Evolutionary conservation across 345 rosid species (phyloP), one percentile per base, ranked within the genome.

Genomic region (Lumnitzera racemosa): DNA sequence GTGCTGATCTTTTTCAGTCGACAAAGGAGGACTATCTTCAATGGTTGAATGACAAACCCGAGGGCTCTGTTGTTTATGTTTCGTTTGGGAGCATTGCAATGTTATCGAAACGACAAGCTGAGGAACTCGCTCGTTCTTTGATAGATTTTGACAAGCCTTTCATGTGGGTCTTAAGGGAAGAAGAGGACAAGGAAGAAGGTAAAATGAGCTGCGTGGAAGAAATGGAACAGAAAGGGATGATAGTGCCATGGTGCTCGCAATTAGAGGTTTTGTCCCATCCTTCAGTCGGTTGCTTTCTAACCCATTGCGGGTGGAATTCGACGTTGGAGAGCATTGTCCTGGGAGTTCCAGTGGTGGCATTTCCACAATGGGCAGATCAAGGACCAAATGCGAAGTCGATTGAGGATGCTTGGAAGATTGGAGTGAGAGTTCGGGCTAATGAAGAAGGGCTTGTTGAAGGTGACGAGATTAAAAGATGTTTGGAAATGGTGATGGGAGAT

Each of bases 241-340:
- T 86, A 43, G 78, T 86, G 46, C 63, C 81, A 0, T 89, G 96
- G 96, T 89, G 96, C 25, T 70, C 74, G 10, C 95, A 89, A 72
- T 70, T 78, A 52, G 76, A 76, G 62, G 89, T 86, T n/a, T 60
- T 89, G 56, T 81, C 81, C 2, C 84, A 84, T 24, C 69, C 62
- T 0, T 69, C 91, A 8, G 36, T 82, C 0, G 89, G 91, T 1
- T 89, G 91, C 62, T 89, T 81, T 27, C 55, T 89, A 56, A 72
- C 80, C 1, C 90, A 89, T 66, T 83, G 92, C n/a, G 92, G 92
- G 13, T 88, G 96, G 92, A 89, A 79, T 74, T 82, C 96, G 6
- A 82, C 86, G 0, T 0, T 82, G n/a, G 94, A 89, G 75, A 79
- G 83, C 60, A 55, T 89, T 43, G 80, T 60, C 0, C 56, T 46